These are phyloP conservation scores for Telopea speciosissima DNA, from an alignment of 177 flowering plant genomes.

Conservation along the genomic window DNA sequence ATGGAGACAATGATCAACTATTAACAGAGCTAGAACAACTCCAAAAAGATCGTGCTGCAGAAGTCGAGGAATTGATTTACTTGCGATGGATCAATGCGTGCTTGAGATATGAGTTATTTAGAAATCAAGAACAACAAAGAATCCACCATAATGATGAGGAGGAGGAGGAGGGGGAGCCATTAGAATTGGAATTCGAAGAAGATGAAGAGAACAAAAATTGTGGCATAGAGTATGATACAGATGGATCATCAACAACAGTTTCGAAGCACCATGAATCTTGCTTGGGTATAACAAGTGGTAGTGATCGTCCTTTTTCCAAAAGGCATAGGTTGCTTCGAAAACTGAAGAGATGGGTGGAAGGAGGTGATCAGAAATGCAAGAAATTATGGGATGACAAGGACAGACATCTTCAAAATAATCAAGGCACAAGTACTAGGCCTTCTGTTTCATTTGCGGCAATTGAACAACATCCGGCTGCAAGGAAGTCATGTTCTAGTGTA, in stretches of 20 bases:
- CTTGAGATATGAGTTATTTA: slow-evolving; percentile 45
- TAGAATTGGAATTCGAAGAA: slow-evolving; percentile 9
- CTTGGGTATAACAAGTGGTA: slow-evolving; percentile 4
- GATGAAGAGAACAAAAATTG: slow-evolving; percentile 9
- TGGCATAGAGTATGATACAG: slow-evolving; percentile 22
- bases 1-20: slow-evolving; percentile 33
- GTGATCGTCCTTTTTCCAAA: slow-evolving; percentile 19
- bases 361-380: slow-evolving; percentile 32
- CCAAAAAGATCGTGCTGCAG: slow-evolving; percentile 35
- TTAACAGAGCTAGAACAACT: slow-evolving; percentile 38
- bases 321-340: slow-evolving; percentile 39
- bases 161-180: not conserved
- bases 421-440: slow-evolving; percentile 25
- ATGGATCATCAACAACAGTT: slow-evolving; percentile 7
- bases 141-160: slow-evolving; percentile 10
- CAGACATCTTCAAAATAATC: slow-evolving; percentile 11
- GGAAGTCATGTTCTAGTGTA: slow-evolving; percentile 37
- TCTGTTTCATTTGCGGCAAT: slow-evolving; percentile 24
- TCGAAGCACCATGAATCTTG: slow-evolving; percentile 13
- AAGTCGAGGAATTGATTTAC: slow-evolving; percentile 36
- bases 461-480: slow-evolving; percentile 16
- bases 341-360: slow-evolving; percentile 59
- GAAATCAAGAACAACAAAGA: slow-evolving; percentile 24
- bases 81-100: slow-evolving; percentile 57
- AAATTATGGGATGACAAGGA: slow-evolving; percentile 23